Conservation (phyloP, 768 basidiomycete species). For the Suillus placidus region DNA sequence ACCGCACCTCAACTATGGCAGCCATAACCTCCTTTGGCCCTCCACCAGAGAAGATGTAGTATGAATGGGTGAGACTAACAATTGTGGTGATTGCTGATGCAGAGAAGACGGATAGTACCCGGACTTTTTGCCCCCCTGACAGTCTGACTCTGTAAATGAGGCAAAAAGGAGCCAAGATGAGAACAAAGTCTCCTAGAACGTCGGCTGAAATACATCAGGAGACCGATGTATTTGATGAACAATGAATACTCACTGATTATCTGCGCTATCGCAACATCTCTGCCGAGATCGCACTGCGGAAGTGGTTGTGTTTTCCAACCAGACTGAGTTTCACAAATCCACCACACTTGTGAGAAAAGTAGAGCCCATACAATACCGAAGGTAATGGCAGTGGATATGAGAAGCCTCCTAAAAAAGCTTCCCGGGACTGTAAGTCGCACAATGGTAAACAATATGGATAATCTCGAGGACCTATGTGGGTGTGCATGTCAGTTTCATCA, state of each 20-base stretch:
- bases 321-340: neutral
- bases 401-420: neutral
- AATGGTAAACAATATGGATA: neutral
- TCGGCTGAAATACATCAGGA: slow-evolving; percentile 42
- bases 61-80: slow-evolving; percentile 47
- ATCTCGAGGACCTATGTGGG: neutral
- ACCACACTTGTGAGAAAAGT: neutral
- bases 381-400: neutral
- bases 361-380: neutral
- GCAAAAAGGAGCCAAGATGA: slow-evolving; percentile 48
- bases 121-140: slow-evolving; percentile 41
- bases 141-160: slow-evolving; percentile 47
- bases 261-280: neutral
- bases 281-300: neutral
- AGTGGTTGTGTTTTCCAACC: neutral
- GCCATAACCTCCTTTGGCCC: neutral
- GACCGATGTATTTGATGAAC: neutral
- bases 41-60: slow-evolving; percentile 24
- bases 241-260: neutral
- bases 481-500: neutral
- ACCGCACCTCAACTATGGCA: neutral
- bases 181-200: slow-evolving; percentile 45
- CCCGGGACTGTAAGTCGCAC: neutral
- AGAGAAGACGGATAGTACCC: slow-evolving; percentile 50
- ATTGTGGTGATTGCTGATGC: slow-evolving; percentile 54